Base-by-base conservation (phyloP, 78 protist genomes). In the Blattamonas nauphoetae region DNA sequence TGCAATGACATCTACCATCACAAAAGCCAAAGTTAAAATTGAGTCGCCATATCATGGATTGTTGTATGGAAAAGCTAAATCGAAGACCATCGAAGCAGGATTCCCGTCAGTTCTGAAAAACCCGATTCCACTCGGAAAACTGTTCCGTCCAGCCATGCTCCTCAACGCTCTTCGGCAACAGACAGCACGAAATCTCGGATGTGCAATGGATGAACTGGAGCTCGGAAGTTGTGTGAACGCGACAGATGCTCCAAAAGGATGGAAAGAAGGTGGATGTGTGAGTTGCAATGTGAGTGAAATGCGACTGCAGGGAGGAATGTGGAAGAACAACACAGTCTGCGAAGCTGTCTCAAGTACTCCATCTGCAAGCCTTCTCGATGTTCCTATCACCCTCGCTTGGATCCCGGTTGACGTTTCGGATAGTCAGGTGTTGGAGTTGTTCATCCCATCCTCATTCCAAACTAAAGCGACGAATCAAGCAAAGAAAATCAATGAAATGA, bases 121-220 rank as follows among this genome's bases (percentile, higher is more conserved):
- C 34, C 77, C 87, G 11, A 63, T 89, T 33, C 4, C 42, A 29
- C 87, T 93, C n/a, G 0, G 34, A 63, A 87, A 88, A 41, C 86
- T 93, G 41, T 89, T 93, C 90, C 86, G 89, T 29, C 96, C 96
- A 0, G 45, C 21, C 3, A 84, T 86, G 36, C 88, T 93, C 81
- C 81, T 93, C 80, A 90, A 91, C 44, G 95, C 95, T 2, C 78
- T 93, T 34, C 89, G 93, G 0, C 95, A 93, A 85, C 88, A 93
- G 85, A 88, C 92, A 32, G 90, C 93, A 2, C 81, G 87, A 6
- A 79, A 79, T 5, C 43, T 21, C 41, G 32, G 21, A 4, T 21
- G 83, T 79, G 83, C 83, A 4, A 79, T 79, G 83, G 83, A 79
- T 21, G 43, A 79, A 11, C 83, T 79, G 43, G 6, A 79, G 83